Evolutionary conservation across 805 yeast genomes (phyloP).

Genomic region (Pichia ethanolica): DNA sequence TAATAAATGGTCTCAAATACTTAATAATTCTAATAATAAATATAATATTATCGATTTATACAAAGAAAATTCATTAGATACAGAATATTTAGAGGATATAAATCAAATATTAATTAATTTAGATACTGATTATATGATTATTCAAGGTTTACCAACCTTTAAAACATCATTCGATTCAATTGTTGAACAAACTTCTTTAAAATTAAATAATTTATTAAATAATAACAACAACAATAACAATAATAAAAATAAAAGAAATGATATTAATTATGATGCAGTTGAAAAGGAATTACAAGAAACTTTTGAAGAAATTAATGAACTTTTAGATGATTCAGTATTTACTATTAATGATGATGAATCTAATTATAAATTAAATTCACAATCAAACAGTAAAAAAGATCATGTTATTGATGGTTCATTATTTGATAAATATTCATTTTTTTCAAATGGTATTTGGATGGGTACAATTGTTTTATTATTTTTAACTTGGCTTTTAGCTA

Average conservation of each 20-base stretch:
- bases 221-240: background rate
- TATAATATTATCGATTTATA: constrained; percentile 7
- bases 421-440: constrained; percentile 60
- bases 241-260: constrained; percentile 12
- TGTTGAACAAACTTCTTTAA: constrained; percentile 13
- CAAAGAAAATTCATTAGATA: constrained; percentile 3
- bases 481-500: constrained; percentile 46
- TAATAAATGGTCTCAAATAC: background rate
- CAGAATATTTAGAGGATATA: constrained; percentile 2
- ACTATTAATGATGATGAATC: constrained; percentile 12
- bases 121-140: constrained; percentile 15
- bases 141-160: constrained; percentile 29
- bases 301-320: constrained; percentile 23
- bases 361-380: background rate
- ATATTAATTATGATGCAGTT: constrained; percentile 20
- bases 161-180: constrained; percentile 11
- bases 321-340: constrained; percentile 23
- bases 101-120: constrained; percentile 10
- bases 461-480: constrained; percentile 58
- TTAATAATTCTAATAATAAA: background rate
- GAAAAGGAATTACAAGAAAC: constrained; percentile 25
- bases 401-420: constrained; percentile 31
- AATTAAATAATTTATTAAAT: constrained; percentile 4
- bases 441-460: constrained; percentile 78
- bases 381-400: constrained; percentile 1